Percentiles rank a stretch among this genome's conserved stretches.
phyloP scores from a whole-genome alignment of 2,329 filamentous ascomycete species.

The Hymenoscyphus infarciens region DNA sequence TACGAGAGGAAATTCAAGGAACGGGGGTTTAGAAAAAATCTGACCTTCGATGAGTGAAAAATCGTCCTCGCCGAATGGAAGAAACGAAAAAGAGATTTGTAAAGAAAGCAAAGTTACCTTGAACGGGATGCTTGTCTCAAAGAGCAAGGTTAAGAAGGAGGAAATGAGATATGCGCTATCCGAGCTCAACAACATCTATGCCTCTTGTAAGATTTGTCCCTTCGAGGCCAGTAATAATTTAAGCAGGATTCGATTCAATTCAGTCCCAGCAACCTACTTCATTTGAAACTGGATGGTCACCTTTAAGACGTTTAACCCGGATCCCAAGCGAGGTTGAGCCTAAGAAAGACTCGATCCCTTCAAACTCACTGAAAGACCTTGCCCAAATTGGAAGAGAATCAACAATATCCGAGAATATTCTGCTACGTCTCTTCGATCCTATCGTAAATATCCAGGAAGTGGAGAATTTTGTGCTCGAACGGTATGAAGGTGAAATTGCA shows the following conservation, averaged over 20 bases:
- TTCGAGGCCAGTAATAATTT: too few relatives aligned
- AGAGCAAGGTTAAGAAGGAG: neutral
- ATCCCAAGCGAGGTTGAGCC: neutral
- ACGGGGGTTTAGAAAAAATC: slow-evolving; percentile 18
- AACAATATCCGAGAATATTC: neutral
- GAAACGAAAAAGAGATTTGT: neutral
- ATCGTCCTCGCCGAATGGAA: neutral
- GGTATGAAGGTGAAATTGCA: neutral
- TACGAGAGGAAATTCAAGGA: slow-evolving; percentile 20
- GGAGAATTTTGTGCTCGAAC: neutral
- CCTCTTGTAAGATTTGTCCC: neutral
- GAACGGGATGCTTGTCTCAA: neutral
- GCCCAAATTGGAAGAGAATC: neutral
- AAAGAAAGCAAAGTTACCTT: neutral
- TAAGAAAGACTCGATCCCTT: neutral
- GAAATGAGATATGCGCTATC: neutral
- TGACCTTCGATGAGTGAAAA: slow-evolving; percentile 20
- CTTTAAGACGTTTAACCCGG: neutral
- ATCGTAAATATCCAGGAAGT: too few relatives aligned
- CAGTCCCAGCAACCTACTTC: neutral
- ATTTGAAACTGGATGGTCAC: neutral
- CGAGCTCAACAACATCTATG: neutral
- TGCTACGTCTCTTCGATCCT: neutral
- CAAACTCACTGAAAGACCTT: neutral
- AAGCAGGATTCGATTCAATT: too few relatives aligned